These are phyloP conservation scores for Penicillium aurantiogriseum DNA, from an alignment of 2,329 filamentous ascomycete genomes.

Conservation along the genomic window DNA sequence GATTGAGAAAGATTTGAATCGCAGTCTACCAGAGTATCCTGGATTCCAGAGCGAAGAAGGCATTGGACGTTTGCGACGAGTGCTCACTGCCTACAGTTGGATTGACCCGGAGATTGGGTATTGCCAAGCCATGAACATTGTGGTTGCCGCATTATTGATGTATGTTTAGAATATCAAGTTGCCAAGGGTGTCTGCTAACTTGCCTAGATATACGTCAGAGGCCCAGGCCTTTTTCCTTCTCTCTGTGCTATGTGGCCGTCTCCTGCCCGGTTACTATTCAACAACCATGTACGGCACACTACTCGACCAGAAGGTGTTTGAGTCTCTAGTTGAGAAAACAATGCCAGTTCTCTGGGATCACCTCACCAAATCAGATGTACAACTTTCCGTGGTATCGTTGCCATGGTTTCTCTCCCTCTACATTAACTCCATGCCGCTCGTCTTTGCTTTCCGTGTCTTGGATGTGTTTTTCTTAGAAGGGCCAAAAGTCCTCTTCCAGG, in stretches of 20 bases:
- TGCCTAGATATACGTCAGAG: constrained; percentile 82
- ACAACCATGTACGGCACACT: constrained; percentile 99
- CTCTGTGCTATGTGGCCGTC: constrained; percentile 84
- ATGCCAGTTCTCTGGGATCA: constrained; percentile 99
- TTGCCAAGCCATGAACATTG: constrained; percentile 99
- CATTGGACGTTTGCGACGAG: constrained; percentile 81
- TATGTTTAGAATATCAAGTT: constrained; percentile 38
- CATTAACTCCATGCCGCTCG: constrained; percentile 98
- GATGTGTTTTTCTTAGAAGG: constrained; percentile 99
- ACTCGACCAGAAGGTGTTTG: constrained; percentile 94
- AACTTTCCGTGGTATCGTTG: constrained; percentile 92
- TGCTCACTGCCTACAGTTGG: constrained; percentile 97
- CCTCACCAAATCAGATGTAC: constrained; percentile 93
- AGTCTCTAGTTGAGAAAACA: constrained; percentile 95
- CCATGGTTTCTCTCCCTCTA: constrained; percentile 98
- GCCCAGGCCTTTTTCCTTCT: constrained; percentile 92
- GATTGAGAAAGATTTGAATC: constrained; percentile 97
- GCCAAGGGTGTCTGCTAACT: constrained; percentile 19
- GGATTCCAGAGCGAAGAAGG: constrained; percentile 96
- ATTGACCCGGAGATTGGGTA: constrained; percentile 93
- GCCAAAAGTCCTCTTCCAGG: constrained; percentile 94
- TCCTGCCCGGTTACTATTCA: constrained; percentile 95
- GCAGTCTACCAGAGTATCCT: constrained; percentile 93
- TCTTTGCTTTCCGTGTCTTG: constrained; percentile 93
- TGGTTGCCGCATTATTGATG: constrained; percentile 94